Conservation (phyloP, 2,329 filamentous ascomycete genomes). For the Penicillium verrucosum region DNA sequence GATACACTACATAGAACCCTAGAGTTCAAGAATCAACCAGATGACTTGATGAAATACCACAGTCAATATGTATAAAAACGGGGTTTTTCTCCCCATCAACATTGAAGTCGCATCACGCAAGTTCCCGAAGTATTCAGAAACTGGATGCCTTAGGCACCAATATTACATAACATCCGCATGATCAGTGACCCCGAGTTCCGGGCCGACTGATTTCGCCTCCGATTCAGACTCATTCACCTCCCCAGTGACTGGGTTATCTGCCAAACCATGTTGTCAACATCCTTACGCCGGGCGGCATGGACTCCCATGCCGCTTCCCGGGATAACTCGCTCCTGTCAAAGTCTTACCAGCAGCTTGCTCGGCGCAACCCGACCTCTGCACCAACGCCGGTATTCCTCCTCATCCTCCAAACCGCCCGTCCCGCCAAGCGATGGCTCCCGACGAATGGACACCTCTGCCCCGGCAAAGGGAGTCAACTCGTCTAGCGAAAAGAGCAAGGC, state of each 20-base stretch:
- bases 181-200: slow-evolving; percentile 32
- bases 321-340: slow-evolving; percentile 33
- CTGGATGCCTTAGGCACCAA: slow-evolving; percentile 24
- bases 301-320: slow-evolving; percentile 33
- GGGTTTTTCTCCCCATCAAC: background rate
- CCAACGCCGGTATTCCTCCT: slow-evolving; percentile 48
- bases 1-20: background rate
- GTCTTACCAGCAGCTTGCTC: slow-evolving; percentile 31
- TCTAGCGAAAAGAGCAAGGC: slow-evolving; percentile 38
- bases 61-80: background rate
- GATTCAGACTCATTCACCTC: slow-evolving; percentile 27
- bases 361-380: slow-evolving; percentile 37
- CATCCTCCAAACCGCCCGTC: slow-evolving; percentile 47
- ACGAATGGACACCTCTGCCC: slow-evolving; percentile 40
- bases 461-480: slow-evolving; percentile 39
- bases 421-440: slow-evolving; percentile 47
- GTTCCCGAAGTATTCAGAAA: background rate
- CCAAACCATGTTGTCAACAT: slow-evolving; percentile 45
- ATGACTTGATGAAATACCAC: background rate
- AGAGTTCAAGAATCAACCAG: background rate
- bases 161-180: slow-evolving; percentile 34
- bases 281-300: slow-evolving; percentile 46
- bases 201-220: slow-evolving; percentile 38
- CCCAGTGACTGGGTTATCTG: slow-evolving; percentile 25
- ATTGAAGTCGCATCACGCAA: background rate